Conservation (phyloP, 345 rosid species). For the Eucalyptus camaldulensis region DNA sequence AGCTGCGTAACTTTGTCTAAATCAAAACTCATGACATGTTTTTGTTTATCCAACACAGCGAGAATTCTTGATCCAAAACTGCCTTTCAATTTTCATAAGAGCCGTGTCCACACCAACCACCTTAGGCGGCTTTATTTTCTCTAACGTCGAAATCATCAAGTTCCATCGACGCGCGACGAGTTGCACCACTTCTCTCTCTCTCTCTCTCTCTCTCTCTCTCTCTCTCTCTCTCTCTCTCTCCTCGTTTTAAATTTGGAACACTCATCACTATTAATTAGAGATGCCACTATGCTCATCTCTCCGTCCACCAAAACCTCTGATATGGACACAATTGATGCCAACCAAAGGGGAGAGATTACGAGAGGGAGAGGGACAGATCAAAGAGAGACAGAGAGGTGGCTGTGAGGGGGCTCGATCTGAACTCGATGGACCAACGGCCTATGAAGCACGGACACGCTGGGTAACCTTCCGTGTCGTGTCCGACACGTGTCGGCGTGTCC, state of each 20-base stretch:
- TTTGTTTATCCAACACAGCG: background rate
- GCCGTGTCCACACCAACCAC: background rate
- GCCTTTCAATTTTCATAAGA: background rate
- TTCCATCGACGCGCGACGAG: background rate
- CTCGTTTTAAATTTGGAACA: background rate
- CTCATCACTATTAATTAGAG: background rate
- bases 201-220: background rate
- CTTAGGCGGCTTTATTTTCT: background rate
- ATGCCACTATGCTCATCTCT: background rate
- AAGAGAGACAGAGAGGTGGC: background rate
- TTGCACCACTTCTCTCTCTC: background rate
- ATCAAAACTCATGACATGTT: background rate
- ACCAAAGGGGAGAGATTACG: background rate
- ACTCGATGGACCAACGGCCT: background rate
- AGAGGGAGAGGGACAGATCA: background rate
- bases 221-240: background rate
- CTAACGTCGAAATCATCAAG: background rate
- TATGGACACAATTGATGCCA: background rate
- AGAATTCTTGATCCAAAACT: background rate
- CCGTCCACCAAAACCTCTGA: background rate
- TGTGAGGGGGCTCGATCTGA: background rate
- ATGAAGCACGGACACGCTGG: too few species aligned
- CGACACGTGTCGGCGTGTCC: too few species aligned
- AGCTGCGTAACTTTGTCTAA: background rate
- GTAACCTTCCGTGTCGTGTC: too few species aligned